Conservation (phyloP, 2,329 filamentous ascomycete genomes). For the Aureobasidium zeae region DNA sequence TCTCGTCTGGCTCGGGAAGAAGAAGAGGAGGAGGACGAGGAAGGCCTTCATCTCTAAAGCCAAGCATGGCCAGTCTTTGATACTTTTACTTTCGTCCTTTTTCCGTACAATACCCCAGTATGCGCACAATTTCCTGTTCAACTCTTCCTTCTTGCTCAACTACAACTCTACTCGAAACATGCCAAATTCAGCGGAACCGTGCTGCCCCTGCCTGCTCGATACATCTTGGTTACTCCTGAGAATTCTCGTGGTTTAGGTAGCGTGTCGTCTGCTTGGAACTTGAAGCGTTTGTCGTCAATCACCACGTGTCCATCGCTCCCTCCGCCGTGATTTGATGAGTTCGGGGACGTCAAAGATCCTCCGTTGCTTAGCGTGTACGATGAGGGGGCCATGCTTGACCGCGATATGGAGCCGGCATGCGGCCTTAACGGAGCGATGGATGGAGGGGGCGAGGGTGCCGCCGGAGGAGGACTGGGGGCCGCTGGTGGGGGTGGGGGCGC, state of each 20-base stretch:
- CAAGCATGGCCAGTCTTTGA: background rate
- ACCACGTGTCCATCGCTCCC: constrained; percentile 29
- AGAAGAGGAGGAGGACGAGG: constrained; percentile 43
- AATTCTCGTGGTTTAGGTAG: constrained; percentile 82
- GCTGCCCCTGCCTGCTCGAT: constrained; percentile 83
- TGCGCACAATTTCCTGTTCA: background rate
- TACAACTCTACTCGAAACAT: constrained; percentile 37
- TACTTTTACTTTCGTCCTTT: background rate
- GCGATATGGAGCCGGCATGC: constrained; percentile 14
- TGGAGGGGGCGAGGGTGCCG: constrained; percentile 26
- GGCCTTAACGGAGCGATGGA: constrained; percentile 25
- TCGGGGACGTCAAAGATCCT: constrained; percentile 18
- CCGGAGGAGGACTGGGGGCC: constrained; percentile 31
- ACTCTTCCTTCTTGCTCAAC: background rate
- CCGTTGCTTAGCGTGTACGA: constrained; percentile 35
- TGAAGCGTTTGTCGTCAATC: constrained; percentile 74
- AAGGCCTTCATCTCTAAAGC: constrained; percentile 52
- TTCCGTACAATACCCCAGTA: constrained; percentile 5
- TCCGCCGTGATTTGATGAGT: constrained; percentile 12
- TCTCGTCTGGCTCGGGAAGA: constrained; percentile 43
- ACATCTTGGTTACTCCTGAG: constrained; percentile 62
- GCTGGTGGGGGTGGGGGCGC: constrained; percentile 35
- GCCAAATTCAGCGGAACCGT: constrained; percentile 84
- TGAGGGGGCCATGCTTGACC: constrained; percentile 22
- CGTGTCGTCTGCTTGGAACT: constrained; percentile 71